A percentile compares a stretch with the other conserved stretches of the same genome.
phyloP scores from a whole-genome alignment of 768 basidiomycete species.

The Pleurotus citrinopileatus region DNA sequence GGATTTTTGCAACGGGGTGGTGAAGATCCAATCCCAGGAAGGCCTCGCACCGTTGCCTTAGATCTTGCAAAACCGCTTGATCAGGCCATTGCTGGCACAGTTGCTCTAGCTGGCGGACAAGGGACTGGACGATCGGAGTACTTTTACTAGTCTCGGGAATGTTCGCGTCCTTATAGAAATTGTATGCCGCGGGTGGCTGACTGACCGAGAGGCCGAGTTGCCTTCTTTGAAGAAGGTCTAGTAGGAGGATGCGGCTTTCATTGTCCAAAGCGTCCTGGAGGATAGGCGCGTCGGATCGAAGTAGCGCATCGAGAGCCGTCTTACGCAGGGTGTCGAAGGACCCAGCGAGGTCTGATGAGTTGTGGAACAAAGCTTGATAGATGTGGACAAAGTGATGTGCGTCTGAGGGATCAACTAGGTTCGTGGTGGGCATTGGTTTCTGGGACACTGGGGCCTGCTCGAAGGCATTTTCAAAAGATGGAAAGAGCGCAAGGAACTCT shows the following conservation, averaged over 20 bases:
- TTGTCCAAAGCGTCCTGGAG: constrained; percentile 47
- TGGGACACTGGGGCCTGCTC: constrained; percentile 23
- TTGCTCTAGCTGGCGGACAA: constrained; percentile 49
- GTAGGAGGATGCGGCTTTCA: constrained; percentile 47
- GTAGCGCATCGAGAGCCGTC: constrained; percentile 28
- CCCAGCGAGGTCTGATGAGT: constrained; percentile 5
- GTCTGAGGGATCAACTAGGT: constrained; percentile 31
- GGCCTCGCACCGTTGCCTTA: constrained; percentile 65
- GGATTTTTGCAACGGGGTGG: constrained; percentile 77
- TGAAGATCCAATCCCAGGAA: constrained; percentile 59
- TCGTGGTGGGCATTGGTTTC: constrained; percentile 13
- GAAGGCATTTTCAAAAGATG: constrained; percentile 68
- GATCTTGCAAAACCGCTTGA: constrained; percentile 93
- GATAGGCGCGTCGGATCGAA: constrained; percentile 24
- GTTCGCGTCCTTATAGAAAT: constrained; percentile 85
- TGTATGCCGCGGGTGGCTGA: constrained; percentile 34
- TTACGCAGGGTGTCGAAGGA: constrained; percentile 22
- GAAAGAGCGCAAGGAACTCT: constrained; percentile 86
- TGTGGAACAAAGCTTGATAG: constrained; percentile 43
- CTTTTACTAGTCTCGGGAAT: constrained; percentile 67
- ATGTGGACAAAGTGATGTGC: constrained; percentile 40
- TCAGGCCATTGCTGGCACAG: constrained; percentile 90
- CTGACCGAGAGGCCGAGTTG: constrained; percentile 26
- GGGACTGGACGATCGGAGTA: constrained; percentile 42
- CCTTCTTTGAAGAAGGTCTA: constrained; percentile 44